These are phyloP conservation scores for Candida sp. DNA, from an alignment of 1,139 yeast species.

Conservation along the genomic window DNA sequence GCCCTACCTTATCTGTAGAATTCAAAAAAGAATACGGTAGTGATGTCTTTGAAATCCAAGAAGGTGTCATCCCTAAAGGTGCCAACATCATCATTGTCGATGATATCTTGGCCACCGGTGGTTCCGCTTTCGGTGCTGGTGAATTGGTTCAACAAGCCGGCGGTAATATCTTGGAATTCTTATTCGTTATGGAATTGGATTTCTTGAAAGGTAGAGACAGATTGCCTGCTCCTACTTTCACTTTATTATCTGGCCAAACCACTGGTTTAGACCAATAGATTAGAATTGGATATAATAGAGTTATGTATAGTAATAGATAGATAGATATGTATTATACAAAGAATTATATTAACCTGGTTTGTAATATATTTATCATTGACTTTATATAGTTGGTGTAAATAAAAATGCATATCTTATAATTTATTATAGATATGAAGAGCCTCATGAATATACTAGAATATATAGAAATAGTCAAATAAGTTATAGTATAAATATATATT, in stretches of 20 bases:
- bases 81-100: slow-evolving; percentile 85
- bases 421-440: no score
- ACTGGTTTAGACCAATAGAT: slow-evolving; percentile 30
- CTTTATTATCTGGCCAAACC: slow-evolving; percentile 81
- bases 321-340: no score
- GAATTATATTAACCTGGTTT: no score
- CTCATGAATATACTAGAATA: no score
- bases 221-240: slow-evolving; percentile 81
- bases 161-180: slow-evolving; percentile 73
- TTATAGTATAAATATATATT: no score
- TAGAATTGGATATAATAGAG: no score
- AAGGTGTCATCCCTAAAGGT: slow-evolving; percentile 75
- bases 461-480: no score
- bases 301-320: no score
- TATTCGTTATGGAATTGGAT: slow-evolving; percentile 90
- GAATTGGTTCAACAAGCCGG: slow-evolving; percentile 65
- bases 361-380: no score
- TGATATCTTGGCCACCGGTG: slow-evolving; percentile 98
- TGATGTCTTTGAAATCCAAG: slow-evolving; percentile 88
- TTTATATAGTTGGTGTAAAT: no score
- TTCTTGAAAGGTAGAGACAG: slow-evolving; percentile 92
- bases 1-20: slow-evolving; percentile 67
- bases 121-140: slow-evolving; percentile 94
- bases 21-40: slow-evolving; percentile 91
- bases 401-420: no score